Evolutionary conservation across 345 rosid genomes (phyloP), one percentile per base, ranked within the genome.

Genomic region (Ceriops zippeliana): DNA sequence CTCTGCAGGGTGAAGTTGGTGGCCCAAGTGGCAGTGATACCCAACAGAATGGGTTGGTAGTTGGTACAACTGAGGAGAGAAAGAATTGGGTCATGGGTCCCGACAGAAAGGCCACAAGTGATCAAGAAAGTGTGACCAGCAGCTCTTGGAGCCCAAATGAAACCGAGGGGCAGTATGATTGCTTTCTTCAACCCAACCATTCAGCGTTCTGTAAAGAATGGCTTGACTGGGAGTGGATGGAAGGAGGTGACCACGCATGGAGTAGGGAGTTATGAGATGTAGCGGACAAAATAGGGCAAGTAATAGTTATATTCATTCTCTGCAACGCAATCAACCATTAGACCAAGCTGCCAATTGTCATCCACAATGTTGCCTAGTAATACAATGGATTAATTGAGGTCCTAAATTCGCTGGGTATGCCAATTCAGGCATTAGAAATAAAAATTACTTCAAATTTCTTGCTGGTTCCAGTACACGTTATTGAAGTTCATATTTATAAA

Each of bases 151-250:
- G 85, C 76, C 75, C 76, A 8, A 75, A 65, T 59, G 70, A 13
- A 78, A 82, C 34, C 65, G 58, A 73, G 61, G 37, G 74, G 24
- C 74, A 68, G 75, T 59, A 49, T 61, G 56, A 70, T 52, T 56
- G 76, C 59, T 58, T 10, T 54, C 59, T 21, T 21, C 59, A 81
- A 21, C 59, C 73, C 7, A 34, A 60, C 27, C 70, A 64, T 53
- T 72, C 70, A 58, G 74, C 73, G 61, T 68, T 74, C 51, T 74
- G 68, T 61, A 76, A 75, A 1, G 80, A 80, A 52, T 69, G 80
- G 82, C 26, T 79, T 72, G 82, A 79, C 60, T 81, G 77, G 86
- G 83, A 81, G 62, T 47, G 69, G 62, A 65, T 75, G 56, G 46
- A 46, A 27, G 60, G 64, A 66, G 59, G 71, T 63, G 67, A 49